phyloP scores from a whole-genome alignment of 345 rosid genomes.

The Corymbia maculata region DNA sequence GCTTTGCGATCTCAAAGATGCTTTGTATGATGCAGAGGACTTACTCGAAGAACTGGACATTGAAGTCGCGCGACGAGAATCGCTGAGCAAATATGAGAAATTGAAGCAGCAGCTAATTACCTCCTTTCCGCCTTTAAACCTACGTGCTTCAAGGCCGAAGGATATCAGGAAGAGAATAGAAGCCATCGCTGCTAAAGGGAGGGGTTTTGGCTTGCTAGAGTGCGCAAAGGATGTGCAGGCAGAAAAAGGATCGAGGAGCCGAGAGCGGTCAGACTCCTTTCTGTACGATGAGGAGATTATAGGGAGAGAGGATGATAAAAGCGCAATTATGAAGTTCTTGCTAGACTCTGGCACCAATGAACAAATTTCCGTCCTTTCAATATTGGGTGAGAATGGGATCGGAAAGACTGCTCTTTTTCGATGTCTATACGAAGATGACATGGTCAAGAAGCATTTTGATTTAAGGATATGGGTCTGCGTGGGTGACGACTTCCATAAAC shows the following conservation, averaged over 20 bases:
- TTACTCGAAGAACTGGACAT: conserved; percentile 8
- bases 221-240: background rate
- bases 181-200: background rate
- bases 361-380: fast-evolving
- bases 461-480: no score
- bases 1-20: background rate
- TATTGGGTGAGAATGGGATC: fast-evolving
- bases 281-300: no score
- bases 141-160: background rate
- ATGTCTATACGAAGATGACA: background rate
- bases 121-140: background rate
- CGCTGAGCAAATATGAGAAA: background rate
- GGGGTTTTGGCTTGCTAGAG: background rate
- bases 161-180: background rate
- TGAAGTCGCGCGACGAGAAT: background rate
- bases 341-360: fast-evolving
- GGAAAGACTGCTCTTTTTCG: no score
- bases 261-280: background rate
- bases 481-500: fast-evolving
- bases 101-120: background rate
- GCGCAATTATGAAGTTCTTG: no score
- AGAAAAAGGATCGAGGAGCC: background rate
- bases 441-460: no score
- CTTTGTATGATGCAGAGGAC: conserved; percentile 20
- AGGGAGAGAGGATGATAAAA: no score